Base-by-base conservation (phyloP, 2,329 filamentous ascomycete species). In the Dendrostoma leiphaemia region DNA sequence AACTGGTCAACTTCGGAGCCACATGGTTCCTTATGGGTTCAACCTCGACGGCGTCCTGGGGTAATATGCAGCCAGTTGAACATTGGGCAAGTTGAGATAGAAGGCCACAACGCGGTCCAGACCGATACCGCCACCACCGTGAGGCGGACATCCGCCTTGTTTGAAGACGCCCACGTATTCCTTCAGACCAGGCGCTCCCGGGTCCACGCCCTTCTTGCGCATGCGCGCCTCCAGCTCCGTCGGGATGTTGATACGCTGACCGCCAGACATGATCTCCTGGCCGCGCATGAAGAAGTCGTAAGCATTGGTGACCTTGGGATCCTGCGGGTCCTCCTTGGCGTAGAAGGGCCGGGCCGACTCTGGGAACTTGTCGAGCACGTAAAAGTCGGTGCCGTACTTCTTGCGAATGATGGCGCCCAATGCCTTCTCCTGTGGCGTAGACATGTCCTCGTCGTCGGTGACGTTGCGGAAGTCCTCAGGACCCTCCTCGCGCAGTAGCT, bases 361-460 rank as follows among this genome's bases (percentile, higher is more conserved):
- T 41, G 94, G 94, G 80, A 96, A 99, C 74, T 97, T 94, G 78
- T 97, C 93, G 59, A 99, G 82, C 21, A 95, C 87, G 76, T 96
- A 97, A 76, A 97, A 97, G 75, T 99, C 94, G 57, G 91, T 94
- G 68, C 88, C 83, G 80, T 88, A 96, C 75, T 96, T 97, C 64
- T 90, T 81, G 54, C 90, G 87, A 61, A 97, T 84, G 45, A 97
- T 80, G 24, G 85, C 86, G 54, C 94, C 94, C 8, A 97, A 85
- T n/a, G 88, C 89, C 74, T 92, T 92, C 71, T 94, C 90, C 67
- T 93, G 87, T 0, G 89, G 85, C 0, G 89, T 94, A 66, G 75
- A 82, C 77, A 93, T 85, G 65, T 94, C 90, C 67, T 93, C 89
- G 59, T 88, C 84, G 67, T 93, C 89, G 32, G 74, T 75, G 31